phyloP scores from a whole-genome alignment of 331 rosid genomes.

The Rhamnella rubrinervis region DNA sequence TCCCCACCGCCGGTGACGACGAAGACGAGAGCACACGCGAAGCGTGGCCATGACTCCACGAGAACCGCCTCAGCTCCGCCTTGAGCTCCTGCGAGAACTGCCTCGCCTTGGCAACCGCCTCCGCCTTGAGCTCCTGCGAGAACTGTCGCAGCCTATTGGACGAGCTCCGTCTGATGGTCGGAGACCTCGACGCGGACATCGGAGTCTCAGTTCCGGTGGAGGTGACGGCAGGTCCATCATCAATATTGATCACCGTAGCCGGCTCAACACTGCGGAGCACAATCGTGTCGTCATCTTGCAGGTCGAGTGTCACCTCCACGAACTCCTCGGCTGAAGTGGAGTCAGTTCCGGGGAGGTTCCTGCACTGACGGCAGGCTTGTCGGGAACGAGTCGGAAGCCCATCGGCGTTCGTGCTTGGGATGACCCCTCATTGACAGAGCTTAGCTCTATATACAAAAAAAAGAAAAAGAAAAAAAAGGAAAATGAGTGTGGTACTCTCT shows the following conservation, averaged over 20 bases:
- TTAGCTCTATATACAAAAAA: background rate
- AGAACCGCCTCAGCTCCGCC: conserved; percentile 71
- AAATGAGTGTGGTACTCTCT: background rate
- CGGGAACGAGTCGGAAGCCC: conserved; percentile 42
- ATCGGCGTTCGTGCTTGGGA: conserved; percentile 35
- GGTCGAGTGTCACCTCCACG: conserved; percentile 81
- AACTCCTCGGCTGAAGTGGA: conserved; percentile 59
- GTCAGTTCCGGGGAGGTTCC: conserved; percentile 57
- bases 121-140: conserved; percentile 90
- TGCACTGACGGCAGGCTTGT: conserved; percentile 9
- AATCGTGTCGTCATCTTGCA: conserved; percentile 73
- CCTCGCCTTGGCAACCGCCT: conserved; percentile 86
- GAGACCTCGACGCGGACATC: conserved; percentile 42
- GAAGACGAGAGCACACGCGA: conserved; percentile 49
- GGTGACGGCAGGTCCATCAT: conserved; percentile 10
- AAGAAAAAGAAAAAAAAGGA: background rate
- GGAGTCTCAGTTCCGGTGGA: conserved; percentile 39
- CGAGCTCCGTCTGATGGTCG: conserved; percentile 55
- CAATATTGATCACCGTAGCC: conserved; percentile 50
- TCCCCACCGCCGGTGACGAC: conserved; percentile 22
- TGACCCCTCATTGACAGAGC: conserved; percentile 23
- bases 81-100: conserved; percentile 86
- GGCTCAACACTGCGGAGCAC: conserved; percentile 82
- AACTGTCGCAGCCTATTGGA: conserved; percentile 70
- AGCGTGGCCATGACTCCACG: conserved; percentile 74